A percentile compares a stretch with the other conserved stretches of the same genome.
Conservation (phyloP, 371 early-diverging fungal genomes). For the Parasitella parasitica region DNA sequence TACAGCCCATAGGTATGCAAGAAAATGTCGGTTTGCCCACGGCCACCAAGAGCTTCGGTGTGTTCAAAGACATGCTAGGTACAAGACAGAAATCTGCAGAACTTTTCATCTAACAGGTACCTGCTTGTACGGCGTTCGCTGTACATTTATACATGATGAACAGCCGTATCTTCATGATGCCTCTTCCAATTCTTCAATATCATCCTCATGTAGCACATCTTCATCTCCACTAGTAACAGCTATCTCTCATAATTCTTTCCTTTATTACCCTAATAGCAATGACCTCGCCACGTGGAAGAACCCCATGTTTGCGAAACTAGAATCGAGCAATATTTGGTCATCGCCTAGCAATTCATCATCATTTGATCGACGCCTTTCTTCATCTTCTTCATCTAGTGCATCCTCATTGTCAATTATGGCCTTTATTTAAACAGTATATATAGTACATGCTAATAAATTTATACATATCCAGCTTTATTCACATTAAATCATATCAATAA, state of each 20-base stretch:
- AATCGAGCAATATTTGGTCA: slow-evolving; percentile 6
- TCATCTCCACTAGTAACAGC: neutral
- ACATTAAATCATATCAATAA: neutral
- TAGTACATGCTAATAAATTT: neutral
- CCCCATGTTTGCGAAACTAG: neutral
- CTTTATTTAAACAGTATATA: neutral
- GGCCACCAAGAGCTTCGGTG: slow-evolving; percentile 74
- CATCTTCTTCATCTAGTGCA: slow-evolving; percentile 4
- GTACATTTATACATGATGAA: slow-evolving; percentile 92
- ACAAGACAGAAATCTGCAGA: slow-evolving; percentile 91
- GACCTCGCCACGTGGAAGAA: neutral
- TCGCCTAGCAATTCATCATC: neutral
- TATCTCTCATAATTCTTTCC: neutral
- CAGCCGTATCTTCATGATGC: neutral
- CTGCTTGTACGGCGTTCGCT: slow-evolving; percentile 93
- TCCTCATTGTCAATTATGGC: slow-evolving; percentile 3
- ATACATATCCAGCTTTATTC: neutral
- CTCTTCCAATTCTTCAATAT: neutral
- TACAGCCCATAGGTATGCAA: slow-evolving; percentile 66
- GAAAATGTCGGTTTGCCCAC: slow-evolving; percentile 97
- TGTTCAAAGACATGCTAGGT: slow-evolving; percentile 89
- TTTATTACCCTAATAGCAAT: neutral
- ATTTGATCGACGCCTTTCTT: slow-evolving; percentile 13
- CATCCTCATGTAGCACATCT: neutral
- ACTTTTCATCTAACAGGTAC: slow-evolving; percentile 87